These are phyloP conservation scores for Senna tora DNA, from an alignment of 306 rosid genomes.

Conservation along the genomic window DNA sequence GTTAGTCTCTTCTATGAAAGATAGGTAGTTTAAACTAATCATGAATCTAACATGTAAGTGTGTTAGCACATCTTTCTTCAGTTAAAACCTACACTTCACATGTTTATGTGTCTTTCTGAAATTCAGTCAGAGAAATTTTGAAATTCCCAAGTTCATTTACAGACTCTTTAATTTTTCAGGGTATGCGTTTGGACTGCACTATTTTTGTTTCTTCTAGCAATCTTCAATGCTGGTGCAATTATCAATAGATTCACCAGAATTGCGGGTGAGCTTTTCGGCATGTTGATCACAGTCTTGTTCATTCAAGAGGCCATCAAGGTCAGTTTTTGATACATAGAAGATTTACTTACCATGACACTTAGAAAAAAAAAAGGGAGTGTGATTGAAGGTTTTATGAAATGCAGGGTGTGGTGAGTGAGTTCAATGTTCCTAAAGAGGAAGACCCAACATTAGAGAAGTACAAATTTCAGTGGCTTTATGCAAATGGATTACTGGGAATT, in stretches of 20 bases:
- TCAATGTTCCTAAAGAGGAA: constrained; percentile 58
- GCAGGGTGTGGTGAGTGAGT: constrained; percentile 79
- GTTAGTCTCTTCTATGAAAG: no score
- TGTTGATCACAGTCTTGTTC: constrained; percentile 82
- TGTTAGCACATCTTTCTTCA: no score
- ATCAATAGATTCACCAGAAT: constrained; percentile 83
- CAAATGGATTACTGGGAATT: constrained; percentile 77
- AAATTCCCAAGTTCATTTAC: no score
- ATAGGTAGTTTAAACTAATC: no score
- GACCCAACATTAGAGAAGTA: constrained; percentile 48
- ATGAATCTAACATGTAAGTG: no score
- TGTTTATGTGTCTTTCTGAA: no score
- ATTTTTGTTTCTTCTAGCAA: constrained; percentile 68
- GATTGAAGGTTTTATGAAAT: background rate
- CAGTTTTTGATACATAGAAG: constrained; percentile 15
- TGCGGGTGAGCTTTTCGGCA: constrained; percentile 87
- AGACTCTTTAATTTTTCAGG: constrained; percentile 47
- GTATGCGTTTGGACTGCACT: constrained; percentile 91
- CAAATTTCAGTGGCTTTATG: constrained; percentile 66
- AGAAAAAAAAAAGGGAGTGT: no score
- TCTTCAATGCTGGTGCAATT: constrained; percentile 72
- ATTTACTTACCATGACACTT: constrained; percentile 2
- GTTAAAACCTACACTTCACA: no score
- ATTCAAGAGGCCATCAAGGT: constrained; percentile 92
- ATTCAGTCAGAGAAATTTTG: no score